phyloP scores from a whole-genome alignment of 495 filamentous ascomycete genomes.

The Annulohypoxylon stygium region DNA sequence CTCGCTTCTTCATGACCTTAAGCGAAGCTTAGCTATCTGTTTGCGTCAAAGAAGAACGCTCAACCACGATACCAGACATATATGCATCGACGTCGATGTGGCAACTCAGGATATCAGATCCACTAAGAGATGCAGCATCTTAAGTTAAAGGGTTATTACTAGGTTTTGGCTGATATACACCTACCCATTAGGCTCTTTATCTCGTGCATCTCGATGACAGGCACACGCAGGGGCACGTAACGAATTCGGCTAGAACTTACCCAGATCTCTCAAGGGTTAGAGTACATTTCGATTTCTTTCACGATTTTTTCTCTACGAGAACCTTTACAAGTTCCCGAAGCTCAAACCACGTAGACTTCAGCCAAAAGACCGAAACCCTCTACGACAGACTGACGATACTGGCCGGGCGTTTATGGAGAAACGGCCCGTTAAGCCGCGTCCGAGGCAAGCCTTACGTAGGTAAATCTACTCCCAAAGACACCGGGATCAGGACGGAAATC shows the following conservation, averaged over 20 bases:
- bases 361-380: conserved; percentile 44
- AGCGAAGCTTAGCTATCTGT: conserved; percentile 34
- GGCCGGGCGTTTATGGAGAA: conserved; percentile 45
- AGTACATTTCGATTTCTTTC: conserved; percentile 15
- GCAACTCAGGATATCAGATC: conserved; percentile 35
- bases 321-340: conserved; percentile 27
- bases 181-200: conserved; percentile 47
- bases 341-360: conserved; percentile 33
- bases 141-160: conserved; percentile 37
- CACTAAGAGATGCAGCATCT: conserved; percentile 36
- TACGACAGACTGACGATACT: conserved; percentile 32
- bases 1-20: conserved; percentile 17
- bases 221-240: conserved; percentile 16
- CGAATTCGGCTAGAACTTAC: conserved; percentile 28
- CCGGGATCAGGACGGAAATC: conserved; percentile 39
- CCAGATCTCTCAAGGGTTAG: conserved; percentile 27
- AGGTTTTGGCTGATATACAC: conserved; percentile 46
- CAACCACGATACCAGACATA: conserved; percentile 20
- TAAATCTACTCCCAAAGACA: background rate
- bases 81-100: conserved; percentile 23
- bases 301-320: conserved; percentile 22
- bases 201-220: conserved; percentile 40
- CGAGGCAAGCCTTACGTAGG: conserved; percentile 28
- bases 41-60: conserved; percentile 3
- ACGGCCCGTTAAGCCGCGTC: conserved; percentile 41